Conservation (phyloP, 345 rosid species). For the Tarenaya hassleriana region DNA sequence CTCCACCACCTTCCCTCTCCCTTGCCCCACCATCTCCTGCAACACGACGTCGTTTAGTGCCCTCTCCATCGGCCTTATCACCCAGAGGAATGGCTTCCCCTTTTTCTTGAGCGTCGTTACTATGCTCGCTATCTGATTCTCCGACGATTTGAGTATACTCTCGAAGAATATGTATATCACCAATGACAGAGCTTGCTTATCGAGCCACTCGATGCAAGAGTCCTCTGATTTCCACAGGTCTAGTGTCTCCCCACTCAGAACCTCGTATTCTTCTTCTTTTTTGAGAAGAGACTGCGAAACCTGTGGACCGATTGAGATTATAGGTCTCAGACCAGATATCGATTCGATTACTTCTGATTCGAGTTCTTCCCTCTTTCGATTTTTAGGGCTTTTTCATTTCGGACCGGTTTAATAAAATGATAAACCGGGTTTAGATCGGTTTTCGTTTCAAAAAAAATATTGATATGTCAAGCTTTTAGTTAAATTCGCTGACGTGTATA, state of each 20-base stretch:
- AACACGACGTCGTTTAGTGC: neutral
- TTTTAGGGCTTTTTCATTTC: no score
- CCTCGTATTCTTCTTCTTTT: conserved; percentile 14
- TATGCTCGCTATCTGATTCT: conserved; percentile 35
- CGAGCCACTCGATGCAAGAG: conserved; percentile 51
- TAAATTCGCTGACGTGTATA: no score
- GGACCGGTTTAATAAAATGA: no score
- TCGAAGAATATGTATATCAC: conserved; percentile 64
- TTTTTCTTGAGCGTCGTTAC: conserved; percentile 34
- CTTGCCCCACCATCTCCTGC: conserved; percentile 29
- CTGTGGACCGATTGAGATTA: conserved; percentile 49
- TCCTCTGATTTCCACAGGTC: conserved; percentile 35
- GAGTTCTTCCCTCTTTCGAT: no score
- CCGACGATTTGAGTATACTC: conserved; percentile 30
- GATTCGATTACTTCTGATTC: conserved; percentile 36
- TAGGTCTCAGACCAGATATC: conserved; percentile 21
- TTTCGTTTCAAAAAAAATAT: no score
- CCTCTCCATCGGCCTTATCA: conserved; percentile 31
- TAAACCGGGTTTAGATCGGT: no score
- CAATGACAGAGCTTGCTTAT: conserved; percentile 34
- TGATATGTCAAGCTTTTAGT: no score
- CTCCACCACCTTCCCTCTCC: conserved; percentile 33
- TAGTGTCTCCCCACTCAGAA: conserved; percentile 11
- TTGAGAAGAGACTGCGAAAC: conserved; percentile 41
- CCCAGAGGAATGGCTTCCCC: conserved; percentile 48